A percentile compares a stretch with the other conserved stretches of the same genome.
Conservation (phyloP, 78 protist species). For the Dictyostelium brefeldianum region DNA sequence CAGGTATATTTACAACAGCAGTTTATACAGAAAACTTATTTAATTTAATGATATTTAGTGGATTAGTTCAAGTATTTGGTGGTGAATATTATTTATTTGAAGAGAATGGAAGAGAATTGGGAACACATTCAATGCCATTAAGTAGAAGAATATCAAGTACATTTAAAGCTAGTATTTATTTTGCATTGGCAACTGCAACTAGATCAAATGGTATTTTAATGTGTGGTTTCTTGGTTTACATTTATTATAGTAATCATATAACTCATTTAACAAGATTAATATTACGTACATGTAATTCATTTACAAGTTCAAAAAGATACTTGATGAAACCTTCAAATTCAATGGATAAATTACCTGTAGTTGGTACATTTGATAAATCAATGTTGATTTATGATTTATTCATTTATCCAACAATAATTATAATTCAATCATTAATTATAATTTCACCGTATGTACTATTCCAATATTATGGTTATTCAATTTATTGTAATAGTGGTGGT, state of each 20-base stretch:
- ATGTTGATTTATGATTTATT: background rate
- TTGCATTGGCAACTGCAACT: slow-evolving; percentile 45
- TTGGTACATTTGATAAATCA: background rate
- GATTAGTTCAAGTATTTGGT: slow-evolving; percentile 40
- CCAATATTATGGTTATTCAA: slow-evolving; percentile 62
- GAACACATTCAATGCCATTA: slow-evolving; percentile 20
- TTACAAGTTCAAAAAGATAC: background rate
- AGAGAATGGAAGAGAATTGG: slow-evolving; percentile 1
- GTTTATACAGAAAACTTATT: slow-evolving; percentile 70
- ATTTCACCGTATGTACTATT: slow-evolving; percentile 45
- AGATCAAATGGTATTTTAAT: slow-evolving; percentile 75
- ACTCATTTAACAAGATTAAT: slow-evolving; percentile 6
- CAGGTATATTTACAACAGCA: slow-evolving; percentile 58
- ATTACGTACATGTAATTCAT: background rate
- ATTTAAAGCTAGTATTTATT: slow-evolving; percentile 5
- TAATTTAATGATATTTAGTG: slow-evolving; percentile 53
- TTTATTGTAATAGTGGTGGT: slow-evolving; percentile 4
- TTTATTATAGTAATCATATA: slow-evolving; percentile 7
- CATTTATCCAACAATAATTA: background rate
- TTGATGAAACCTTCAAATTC: slow-evolving; percentile 18
- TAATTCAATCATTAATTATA: slow-evolving; percentile 19
- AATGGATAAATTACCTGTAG: slow-evolving; percentile 3
- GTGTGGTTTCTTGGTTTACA: slow-evolving; percentile 65
- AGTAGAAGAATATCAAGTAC: background rate
- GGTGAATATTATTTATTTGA: slow-evolving; percentile 29